Base-by-base conservation (phyloP, 2,329 filamentous ascomycete species). In the Aschersonia sp. region DNA sequence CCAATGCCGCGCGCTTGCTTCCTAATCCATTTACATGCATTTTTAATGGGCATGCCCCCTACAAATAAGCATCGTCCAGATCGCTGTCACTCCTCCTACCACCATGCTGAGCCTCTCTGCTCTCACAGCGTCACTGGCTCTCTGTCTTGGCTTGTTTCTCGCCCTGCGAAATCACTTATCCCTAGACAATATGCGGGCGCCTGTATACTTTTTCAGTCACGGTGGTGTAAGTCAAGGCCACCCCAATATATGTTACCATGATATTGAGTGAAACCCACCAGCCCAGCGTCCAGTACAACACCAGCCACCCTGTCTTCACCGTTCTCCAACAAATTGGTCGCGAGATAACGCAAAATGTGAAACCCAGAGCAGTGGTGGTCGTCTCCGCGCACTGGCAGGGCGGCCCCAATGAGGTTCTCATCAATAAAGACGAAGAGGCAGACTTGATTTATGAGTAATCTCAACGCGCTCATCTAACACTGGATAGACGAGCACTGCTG, bases 321-420 rank as follows among this genome's bases (percentile, higher is more conserved):
- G 68, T 82, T 48, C 74, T 89, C 4, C 74, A 81, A 54, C 61
- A 70, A 30, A 80, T 87, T 47, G 84, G 84, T 42, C 69, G 62
- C 5, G 83, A 88, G 56, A 86, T 89, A 58, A 86, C 82, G 0
- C 68, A 74, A 31, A 75, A 78, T 51, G 77, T 87, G 43, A 82
- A 80, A 56, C 84, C 84, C 2, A 80, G 77, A 52, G 85, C 83
- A 2, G 73, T 89, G 12, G 78, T 89, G 1, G 80, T 88, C 30
- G 82, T 89, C 59, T 87, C 84, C 1, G 85, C 83, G 1, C 84
- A 89, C 62, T 89, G 85, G 84, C 80, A 85, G 64, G 78, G 73
- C 44, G 65, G 58, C 48, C 63, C 64, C 40, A 66, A 73, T 54
- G 70, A 66, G 3, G 74, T 87, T 51, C 68, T 82, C 56, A 72